Base-by-base conservation (phyloP, 106 monocot genomes). In the Agapanthus africanus region DNA sequence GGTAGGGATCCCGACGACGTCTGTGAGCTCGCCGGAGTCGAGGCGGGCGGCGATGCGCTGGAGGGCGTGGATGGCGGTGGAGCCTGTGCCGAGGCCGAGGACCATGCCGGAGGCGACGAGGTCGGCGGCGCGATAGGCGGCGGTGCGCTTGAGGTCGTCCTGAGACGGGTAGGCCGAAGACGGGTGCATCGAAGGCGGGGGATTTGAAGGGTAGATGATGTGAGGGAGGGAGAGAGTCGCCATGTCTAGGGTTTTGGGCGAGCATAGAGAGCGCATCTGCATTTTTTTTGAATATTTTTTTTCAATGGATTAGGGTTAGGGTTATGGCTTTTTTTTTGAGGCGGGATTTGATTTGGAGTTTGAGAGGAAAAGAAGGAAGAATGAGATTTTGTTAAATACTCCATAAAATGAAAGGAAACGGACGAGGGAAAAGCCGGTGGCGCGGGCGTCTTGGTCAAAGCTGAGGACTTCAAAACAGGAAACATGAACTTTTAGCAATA, bases 71-170 rank as follows among this genome's bases (percentile, higher is more conserved):
- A 66, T 56, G 39, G 82, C 81, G 70, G 86, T 86, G 76, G 86
- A 86, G 22, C 86, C 82, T n/a, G 86, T 86, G 72, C 82, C 86
- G 42, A 86, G 77, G 36, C 81, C 86, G 22, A 82, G 78, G 23
- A 79, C 82, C 82, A 82, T 82, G 72, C 76, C 76, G 52, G 86
- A 79, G n/a, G 73, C 36, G 28, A 82, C 82, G 39, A 66, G 50
- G 4, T 86, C 79, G 16, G 82, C 82, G 36, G 82, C 86, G 10
- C 70, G 76, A 75, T 86, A 62, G 65, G 82, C 86, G 22, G 86
- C 79, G 44, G 72, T 67, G 11, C 76, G 68, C 86, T 86, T 82
- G 28, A 86, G 54, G 18, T 79, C 86, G 10, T 82, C 86, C 61
- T 86, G 85, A 11, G 73, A 46, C 3, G 64, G 5, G 70, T 40